Evolutionary conservation across 106 monocot genomes (phyloP), one percentile per base, ranked within the genome.

Genomic region (Iris macrosiphon): DNA sequence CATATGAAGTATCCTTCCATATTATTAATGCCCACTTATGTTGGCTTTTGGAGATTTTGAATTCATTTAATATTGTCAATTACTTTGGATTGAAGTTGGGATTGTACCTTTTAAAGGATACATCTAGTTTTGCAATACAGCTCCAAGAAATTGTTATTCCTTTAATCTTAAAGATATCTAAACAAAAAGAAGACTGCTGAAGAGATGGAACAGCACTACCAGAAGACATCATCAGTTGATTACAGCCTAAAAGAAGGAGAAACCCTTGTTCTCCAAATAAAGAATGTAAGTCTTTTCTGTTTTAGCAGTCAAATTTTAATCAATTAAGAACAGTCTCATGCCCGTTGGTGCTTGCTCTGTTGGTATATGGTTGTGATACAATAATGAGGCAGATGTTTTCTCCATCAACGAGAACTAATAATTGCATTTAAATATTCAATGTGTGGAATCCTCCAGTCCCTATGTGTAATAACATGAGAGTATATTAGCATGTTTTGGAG

Each of bases 221-320:
- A 83, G 62, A 74, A 75, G 33, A 60, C 76, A 47, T 79, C 89
- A 42, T 87, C 96, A 20, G 72, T 87, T 51, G 96, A 98, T 78
- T 98, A 98, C 45, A 98, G 96, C 70, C 75, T 98, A 45, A 90
- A 91, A 67, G 86, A 98, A 77, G 96, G 96, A 37, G 83, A 98
- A 70, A 98, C 85, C 25, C 63, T 98, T 29, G 83, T 98, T 42
- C 90, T 98, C 17, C 82, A 90, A 26, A 50, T 98, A 41, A 98
- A 87, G 59, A 87, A 83, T 73, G 90, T 98, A 58, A 58, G 57
- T 58, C 0, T 17, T 58, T 58, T 22, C 20, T 40, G 13, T 26
- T 16, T 8, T 2, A 55, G 14, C 4, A 7, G 32, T 20, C 54
- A 55, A 6, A 35, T 55, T 55, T 55, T 25, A 48, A 26, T 1